Evolutionary conservation across 2,329 filamentous ascomycete species (phyloP), one percentile per base, ranked within the genome.

Genomic region (Aureobasidium melanogenum): DNA sequence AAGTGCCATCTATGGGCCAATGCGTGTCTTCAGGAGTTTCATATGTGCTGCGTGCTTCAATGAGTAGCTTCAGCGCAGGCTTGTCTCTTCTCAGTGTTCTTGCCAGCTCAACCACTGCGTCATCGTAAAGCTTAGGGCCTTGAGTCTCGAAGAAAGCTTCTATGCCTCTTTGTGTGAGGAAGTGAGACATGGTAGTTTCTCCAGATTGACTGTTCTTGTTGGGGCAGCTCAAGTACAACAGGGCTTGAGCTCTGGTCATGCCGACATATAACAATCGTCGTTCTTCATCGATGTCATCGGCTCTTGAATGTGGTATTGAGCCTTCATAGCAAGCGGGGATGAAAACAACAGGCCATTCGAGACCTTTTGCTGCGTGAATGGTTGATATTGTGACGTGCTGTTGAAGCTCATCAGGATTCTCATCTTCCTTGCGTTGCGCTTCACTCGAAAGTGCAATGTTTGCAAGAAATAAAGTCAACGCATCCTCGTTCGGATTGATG

Each of bases 341-440:
- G 72, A 97, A 97, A 0, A 97, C 91, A 1, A 96, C 82, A 0
- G 93, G 93, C 94, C 94, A 99, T 72, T 99, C 93, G 0, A 99
- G 80, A 3, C 93, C 93, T 73, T 99, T 99, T 2, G 93, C 91
- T 0, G 92, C 91, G 71, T 99, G 93, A 12, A 99, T 97, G 0
- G 93, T 99, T 6, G 91, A 97, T 26, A 99, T 90, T 0, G 92
- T 97, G 22, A 97, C 84, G 26, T 61, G 56, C 47, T 61, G 64
- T 38, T 75, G 69, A 1, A 74, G 82, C 30, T 78, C 78, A 57
- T 83, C 80, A 24, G 80, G 78, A 2, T 81, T 79, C 2, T 82
- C 79, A 10, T 84, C 80, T 26, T 85, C 82, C 19, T 83, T 84
- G n/a, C 73, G 68, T 67, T 90, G 86, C 0, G 87, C 82, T 64